Evolutionary conservation across 805 yeast species (phyloP).

Genomic region (Wickerhamiella sorbophila): DNA sequence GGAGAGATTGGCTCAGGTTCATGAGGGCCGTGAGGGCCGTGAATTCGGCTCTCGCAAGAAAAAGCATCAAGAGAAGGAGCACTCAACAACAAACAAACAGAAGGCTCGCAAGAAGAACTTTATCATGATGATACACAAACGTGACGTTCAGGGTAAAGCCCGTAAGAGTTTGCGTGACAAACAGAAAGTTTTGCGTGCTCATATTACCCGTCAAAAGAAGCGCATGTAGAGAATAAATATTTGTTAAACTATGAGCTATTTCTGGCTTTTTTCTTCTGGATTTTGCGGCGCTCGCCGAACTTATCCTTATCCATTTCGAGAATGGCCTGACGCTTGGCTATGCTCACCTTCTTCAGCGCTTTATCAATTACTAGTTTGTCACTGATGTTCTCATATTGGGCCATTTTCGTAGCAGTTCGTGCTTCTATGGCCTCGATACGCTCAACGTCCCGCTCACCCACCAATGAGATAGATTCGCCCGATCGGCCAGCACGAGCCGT

Average conservation of each 20-base stretch:
- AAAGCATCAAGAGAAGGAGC: slow-evolving; percentile 47
- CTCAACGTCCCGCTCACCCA: slow-evolving; percentile 72
- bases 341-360: slow-evolving; percentile 53
- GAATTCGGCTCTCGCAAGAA: slow-evolving; percentile 79
- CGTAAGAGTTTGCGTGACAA: slow-evolving; percentile 80
- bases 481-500: slow-evolving; percentile 94
- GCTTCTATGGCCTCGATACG: slow-evolving; percentile 78
- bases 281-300: slow-evolving; percentile 61
- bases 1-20: slow-evolving; percentile 74
- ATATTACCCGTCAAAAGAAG: slow-evolving; percentile 80
- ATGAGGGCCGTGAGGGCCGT: slow-evolving; percentile 87
- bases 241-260: not conserved
- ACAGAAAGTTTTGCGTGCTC: slow-evolving; percentile 75
- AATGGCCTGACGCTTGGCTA: slow-evolving; percentile 78
- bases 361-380: slow-evolving; percentile 68
- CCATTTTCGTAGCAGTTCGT: slow-evolving; percentile 67
- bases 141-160: slow-evolving; percentile 86
- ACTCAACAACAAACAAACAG: slow-evolving; percentile 88
- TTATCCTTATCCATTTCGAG: slow-evolving; percentile 89
- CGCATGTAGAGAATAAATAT: slow-evolving; percentile 34
- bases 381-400: slow-evolving; percentile 49
- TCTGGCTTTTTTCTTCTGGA: slow-evolving; percentile 31
- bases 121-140: slow-evolving; percentile 96
- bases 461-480: slow-evolving; percentile 72
- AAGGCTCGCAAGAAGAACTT: slow-evolving; percentile 97